Evolutionary conservation across 1,284 basidiomycete genomes (phyloP), one percentile per base, ranked within the genome.

Genomic region (Malassezia vespertilionis): DNA sequence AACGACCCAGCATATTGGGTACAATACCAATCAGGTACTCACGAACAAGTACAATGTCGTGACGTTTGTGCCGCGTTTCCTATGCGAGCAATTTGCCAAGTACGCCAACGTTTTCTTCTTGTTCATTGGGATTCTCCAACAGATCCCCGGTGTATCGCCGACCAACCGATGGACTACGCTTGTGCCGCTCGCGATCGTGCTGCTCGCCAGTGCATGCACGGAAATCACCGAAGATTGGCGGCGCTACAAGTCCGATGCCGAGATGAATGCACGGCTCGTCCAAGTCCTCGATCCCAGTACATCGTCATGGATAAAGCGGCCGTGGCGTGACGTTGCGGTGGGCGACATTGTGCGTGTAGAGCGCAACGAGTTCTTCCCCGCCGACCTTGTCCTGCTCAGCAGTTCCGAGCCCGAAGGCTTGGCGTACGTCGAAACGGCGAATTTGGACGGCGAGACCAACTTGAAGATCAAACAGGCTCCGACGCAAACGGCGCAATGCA

Each of bases 81-180:
- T 97, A 49, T 43, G 56, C 40, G 89, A 95, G 72, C 89, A 95
- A 81, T 93, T 95, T 77, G 88, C 85, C 55, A 91, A 93, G 79
- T 96, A 95, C 69, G 93, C 93, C 61, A 97, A 99, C 72, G 54
- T 97, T 53, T 99, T 99, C 77, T 97, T 99, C 79, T 76, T 99
- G 52, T 97, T 97, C 76, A 97, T 91, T 22, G 89, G 89, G 21
- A 85, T 81, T 72, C 96, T 97, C 45, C 91, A 97, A 72, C 93
- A 99, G 75, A 90, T 97, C 57, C 93, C 93, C 9, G 85, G 81
- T 60, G 93, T 99, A 5, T 97, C 91, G 2, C 93, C 93, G 8
- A 97, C 91, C 3, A 91, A 96, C 63, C 76, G 75, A 44, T 99
- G 84, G 72, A 99, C 93, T 1, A 99, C 93, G 15, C 93, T 99